Conservation (phyloP, 1,139 yeast genomes). For the Candida sojae region DNA sequence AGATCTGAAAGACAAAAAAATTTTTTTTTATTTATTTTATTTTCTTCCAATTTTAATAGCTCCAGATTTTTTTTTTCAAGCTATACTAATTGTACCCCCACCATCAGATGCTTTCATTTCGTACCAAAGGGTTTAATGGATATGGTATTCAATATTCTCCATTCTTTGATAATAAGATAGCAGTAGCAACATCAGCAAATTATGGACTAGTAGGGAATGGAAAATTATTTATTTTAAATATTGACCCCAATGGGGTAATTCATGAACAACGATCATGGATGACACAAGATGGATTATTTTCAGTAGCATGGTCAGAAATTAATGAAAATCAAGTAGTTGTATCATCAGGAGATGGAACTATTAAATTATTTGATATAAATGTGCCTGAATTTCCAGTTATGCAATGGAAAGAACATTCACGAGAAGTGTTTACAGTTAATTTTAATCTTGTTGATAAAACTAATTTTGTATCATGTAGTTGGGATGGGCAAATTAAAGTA, state of each 20-base stretch:
- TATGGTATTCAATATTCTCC: slow-evolving; percentile 91
- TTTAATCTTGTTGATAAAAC: slow-evolving; percentile 85
- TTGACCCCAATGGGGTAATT: slow-evolving; percentile 65
- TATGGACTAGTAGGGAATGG: slow-evolving; percentile 97
- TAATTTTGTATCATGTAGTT: slow-evolving; percentile 73
- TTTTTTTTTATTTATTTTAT: neutral
- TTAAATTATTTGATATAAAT: slow-evolving; percentile 77
- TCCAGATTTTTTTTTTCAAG: neutral
- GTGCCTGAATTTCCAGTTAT: slow-evolving; percentile 71
- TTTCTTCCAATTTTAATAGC: neutral
- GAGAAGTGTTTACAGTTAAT: slow-evolving; percentile 84
- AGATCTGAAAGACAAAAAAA: neutral
- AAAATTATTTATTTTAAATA: slow-evolving; percentile 65
- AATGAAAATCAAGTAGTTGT: slow-evolving; percentile 84
- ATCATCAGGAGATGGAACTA: slow-evolving; percentile 89
- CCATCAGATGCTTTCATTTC: slow-evolving; percentile 61
- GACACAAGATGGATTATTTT: slow-evolving; percentile 92
- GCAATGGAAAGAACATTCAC: slow-evolving; percentile 74
- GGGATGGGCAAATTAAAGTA: slow-evolving; percentile 89
- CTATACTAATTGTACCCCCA: too few species aligned
- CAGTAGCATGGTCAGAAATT: slow-evolving; percentile 84
- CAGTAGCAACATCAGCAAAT: slow-evolving; percentile 89
- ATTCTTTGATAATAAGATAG: slow-evolving; percentile 82
- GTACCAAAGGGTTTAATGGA: slow-evolving; percentile 84
- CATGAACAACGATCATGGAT: slow-evolving; percentile 64